Evolutionary conservation across 345 rosid species (phyloP).

Genomic region (Salix viminalis): DNA sequence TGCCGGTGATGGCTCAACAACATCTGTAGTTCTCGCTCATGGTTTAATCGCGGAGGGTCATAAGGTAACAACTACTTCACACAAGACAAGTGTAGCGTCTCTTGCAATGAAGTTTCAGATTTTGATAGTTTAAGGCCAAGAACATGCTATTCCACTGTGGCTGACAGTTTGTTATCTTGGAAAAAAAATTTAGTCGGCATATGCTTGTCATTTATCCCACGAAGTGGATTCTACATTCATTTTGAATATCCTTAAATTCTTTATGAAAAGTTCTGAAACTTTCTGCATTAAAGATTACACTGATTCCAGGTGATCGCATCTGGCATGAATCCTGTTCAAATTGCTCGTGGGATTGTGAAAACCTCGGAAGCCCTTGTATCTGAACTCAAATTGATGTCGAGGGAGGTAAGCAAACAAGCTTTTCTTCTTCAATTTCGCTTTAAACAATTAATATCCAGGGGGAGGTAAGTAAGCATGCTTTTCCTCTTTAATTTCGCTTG

Average conservation of each 20-base stretch:
- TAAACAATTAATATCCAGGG: neutral
- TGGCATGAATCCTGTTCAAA: conserved; percentile 75
- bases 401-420: conserved; percentile 49
- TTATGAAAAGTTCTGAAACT: neutral
- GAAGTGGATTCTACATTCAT: neutral
- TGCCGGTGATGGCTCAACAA: conserved; percentile 95
- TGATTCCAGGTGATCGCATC: conserved; percentile 68
- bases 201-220: neutral
- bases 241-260: neutral
- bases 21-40: conserved; percentile 84
- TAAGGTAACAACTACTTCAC: conserved; percentile 43
- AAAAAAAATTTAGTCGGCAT: neutral
- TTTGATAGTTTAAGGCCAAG: neutral
- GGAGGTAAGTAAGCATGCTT: no score
- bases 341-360: conserved; percentile 81
- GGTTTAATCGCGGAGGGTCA: conserved; percentile 83
- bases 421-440: neutral
- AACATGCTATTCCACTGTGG: neutral
- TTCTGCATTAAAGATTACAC: conserved; percentile 9
- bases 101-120: neutral
- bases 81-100: neutral
- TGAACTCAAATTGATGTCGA: conserved; percentile 79
- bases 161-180: neutral
- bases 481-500: neutral
- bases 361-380: conserved; percentile 70